Percentiles rank a stretch among this genome's conserved stretches.
phyloP scores from a whole-genome alignment of 805 yeast species.

The Metschnikowia noctiluminum region DNA sequence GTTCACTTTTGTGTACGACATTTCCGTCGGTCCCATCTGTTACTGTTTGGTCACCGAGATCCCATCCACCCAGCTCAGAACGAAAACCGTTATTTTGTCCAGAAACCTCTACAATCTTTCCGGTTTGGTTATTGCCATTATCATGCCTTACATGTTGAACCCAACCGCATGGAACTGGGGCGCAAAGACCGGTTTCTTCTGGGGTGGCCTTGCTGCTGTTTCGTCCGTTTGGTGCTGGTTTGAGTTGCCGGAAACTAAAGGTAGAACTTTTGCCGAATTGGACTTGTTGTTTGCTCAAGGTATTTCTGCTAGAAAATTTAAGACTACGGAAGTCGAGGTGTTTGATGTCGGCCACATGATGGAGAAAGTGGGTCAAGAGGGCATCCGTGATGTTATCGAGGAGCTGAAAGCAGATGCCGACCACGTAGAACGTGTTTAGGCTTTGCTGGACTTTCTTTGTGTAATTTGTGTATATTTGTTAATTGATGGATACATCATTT shows the following conservation, averaged over 20 bases:
- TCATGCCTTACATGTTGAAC: constrained; percentile 42
- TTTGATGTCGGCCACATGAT: constrained; percentile 36
- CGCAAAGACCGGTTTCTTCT: constrained; percentile 44
- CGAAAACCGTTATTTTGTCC: constrained; percentile 36
- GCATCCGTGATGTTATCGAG: constrained; percentile 28
- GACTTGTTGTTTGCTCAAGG: constrained; percentile 47
- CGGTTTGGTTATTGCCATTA: constrained; percentile 29
- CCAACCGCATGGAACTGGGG: constrained; percentile 47
- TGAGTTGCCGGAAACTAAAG: constrained; percentile 57
- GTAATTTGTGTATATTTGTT: neutral
- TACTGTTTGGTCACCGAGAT: constrained; percentile 40
- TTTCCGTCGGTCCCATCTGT: constrained; percentile 32
- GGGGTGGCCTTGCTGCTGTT: constrained; percentile 38
- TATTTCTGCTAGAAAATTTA: constrained; percentile 44
- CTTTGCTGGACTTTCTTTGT: neutral
- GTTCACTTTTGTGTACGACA: constrained; percentile 36
- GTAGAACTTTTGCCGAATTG: constrained; percentile 57
- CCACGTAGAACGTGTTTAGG: constrained; percentile 15
- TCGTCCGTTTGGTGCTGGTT: constrained; percentile 43
- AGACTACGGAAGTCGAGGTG: constrained; percentile 35
- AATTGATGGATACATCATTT: neutral
- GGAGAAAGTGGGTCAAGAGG: constrained; percentile 34
- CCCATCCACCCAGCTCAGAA: constrained; percentile 33
- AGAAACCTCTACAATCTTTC: constrained; percentile 37
- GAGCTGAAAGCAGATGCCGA: constrained; percentile 13